Base-by-base conservation (phyloP, 2,329 filamentous ascomycete species). In the Colletotrichum lindemuthianum region DNA sequence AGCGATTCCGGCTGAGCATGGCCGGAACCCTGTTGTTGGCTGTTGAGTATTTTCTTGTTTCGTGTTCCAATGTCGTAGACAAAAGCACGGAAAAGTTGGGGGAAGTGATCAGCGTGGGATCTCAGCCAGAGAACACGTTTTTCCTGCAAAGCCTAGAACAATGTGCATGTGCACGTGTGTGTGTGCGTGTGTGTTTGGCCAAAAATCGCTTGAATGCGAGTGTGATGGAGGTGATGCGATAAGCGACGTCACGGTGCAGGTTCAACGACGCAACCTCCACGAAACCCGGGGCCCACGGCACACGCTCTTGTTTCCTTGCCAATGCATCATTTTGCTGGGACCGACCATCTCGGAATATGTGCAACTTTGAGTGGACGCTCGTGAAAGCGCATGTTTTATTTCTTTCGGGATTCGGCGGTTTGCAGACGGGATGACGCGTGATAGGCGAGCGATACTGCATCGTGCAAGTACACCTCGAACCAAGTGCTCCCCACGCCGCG, bases 161-260 rank as follows among this genome's bases (percentile, higher is more conserved):
- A 24, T 24, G 24, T 24, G 24, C 24, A 24, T 24, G 24, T 24
- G 24, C 24, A 24, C 5, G 24, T 24, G 24, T 24, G 24, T 24
- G 37, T 39, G 41, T 33, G 16, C 12, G 24, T n/a, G n/a, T n/a
- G n/a, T 47, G 50, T n/a, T 43, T 15, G n/a, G 34, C 16, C 37
- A 13, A n/a, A 40, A 32, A 43, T 12, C 24, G 24, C 24, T 24
- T 12, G 41, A 43, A 40, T 49, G 47, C 51, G 40, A 47, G 24
- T 33, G 36, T 12, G n/a, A 55, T 33, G 39, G 33, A n/a, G 36
- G 24, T 44, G 47, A 36, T 43, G 16, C 44, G 63, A 63, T 63
- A 63, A 56, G 63, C 63, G 59, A 63, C 63, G 63, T 65, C 58
- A 65, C 58, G 58, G 52, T 65, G 63, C 63, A 65, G 43, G 36